phyloP scores from a whole-genome alignment of 2,329 filamentous ascomycete genomes.

The Botrytis medusae region DNA sequence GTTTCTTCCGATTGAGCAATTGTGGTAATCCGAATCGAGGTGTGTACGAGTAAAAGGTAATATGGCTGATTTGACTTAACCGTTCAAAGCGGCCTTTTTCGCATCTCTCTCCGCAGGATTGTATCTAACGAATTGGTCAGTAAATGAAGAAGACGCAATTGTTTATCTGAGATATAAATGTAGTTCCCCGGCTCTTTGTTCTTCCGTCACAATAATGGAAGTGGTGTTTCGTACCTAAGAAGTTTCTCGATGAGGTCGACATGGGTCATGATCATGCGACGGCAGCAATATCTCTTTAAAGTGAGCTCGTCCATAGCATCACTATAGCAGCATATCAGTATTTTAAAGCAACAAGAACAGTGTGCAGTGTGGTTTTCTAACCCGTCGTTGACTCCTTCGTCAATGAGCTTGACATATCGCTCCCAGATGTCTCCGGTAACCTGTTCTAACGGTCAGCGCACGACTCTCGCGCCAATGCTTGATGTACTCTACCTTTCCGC shows the following conservation, averaged over 20 bases:
- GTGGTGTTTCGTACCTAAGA: constrained; percentile 65
- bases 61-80: constrained; percentile 24
- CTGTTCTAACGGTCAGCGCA: constrained; percentile 48
- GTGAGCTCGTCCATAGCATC: constrained; percentile 95
- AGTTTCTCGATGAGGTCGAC: constrained; percentile 99
- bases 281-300: constrained; percentile 95
- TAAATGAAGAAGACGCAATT: constrained; percentile 25
- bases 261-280: constrained; percentile 99
- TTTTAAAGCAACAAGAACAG: neutral
- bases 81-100: constrained; percentile 42
- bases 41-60: constrained; percentile 20
- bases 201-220: neutral
- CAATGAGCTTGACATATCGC: constrained; percentile 84
- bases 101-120: constrained; percentile 50
- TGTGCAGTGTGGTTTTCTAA: constrained; percentile 45
- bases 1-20: constrained; percentile 1
- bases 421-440: constrained; percentile 98
- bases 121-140: constrained; percentile 42
- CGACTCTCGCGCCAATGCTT: constrained; percentile 15
- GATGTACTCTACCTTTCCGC: constrained; percentile 77
- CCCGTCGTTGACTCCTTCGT: constrained; percentile 74
- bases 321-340: constrained; percentile 48
- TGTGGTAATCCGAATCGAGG: neutral
- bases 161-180: constrained; percentile 14
- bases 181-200: neutral